Evolutionary conservation across 2,329 filamentous ascomycete species (phyloP), one percentile per base, ranked within the genome.

Genomic region (Corinectria fuckeliana): DNA sequence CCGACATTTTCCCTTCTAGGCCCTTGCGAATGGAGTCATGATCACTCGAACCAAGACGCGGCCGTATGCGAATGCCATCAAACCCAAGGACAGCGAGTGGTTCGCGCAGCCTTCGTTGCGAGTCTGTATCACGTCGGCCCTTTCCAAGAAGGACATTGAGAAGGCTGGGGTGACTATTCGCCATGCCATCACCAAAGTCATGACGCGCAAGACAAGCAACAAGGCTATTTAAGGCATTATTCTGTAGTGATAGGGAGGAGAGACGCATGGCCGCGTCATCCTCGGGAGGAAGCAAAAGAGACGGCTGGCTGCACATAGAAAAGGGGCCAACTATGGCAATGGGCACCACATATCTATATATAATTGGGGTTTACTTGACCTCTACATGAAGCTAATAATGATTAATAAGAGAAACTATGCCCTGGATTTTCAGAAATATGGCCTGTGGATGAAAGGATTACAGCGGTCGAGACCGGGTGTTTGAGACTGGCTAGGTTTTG

Each of bases 111-210:
- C 95, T 9, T 92, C 92, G 1, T 83, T 99, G 62, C 97, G 98
- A 78, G 86, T 98, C 11, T 98, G 94, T 73, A 82, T 97, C 53
- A 97, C 93, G 0, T 91, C 87, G 5, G 95, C 91, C 1, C 80
- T 99, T 62, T 91, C 91, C 21, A 96, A 91, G 81, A 97, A 96
- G 80, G 95, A 99, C 76, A 91, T 93, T 54, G 96, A 99, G 79
- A 97, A 96, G 81, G 92, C 95, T 0, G 95, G 93, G 13, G 88
- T 89, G 7, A 88, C 86, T 9, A 93, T 99, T 67, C 85, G 94
- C 60, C 93, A 97, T 78, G 94, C 95, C 13, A 91, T 98, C 66
- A 96, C 93, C 50, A 97, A 97, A 79, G 88, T 98, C 61, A 88
- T 99, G 83, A 87, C 85, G 18, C 81, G 85, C 62, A 88, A 87